Evolutionary conservation across 352 stramenopile species (phyloP).

Genomic region (Globisporangium splendens): DNA sequence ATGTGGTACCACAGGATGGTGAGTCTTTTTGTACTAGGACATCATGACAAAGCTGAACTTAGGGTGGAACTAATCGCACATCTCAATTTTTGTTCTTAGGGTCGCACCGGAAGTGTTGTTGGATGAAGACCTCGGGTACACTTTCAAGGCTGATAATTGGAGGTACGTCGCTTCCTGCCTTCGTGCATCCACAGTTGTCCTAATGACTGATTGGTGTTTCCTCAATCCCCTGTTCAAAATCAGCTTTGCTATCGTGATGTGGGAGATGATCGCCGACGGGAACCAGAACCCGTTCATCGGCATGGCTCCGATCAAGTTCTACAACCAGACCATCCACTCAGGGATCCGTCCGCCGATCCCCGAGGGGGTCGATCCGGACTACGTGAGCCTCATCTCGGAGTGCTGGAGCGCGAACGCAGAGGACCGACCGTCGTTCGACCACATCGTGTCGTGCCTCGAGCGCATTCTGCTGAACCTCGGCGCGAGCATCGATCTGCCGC

Average conservation of each 20-base stretch:
- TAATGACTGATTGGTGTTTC: too few species aligned
- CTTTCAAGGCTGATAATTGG: slow-evolving; percentile 89
- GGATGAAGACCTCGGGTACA: slow-evolving; percentile 86
- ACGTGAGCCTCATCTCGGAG: slow-evolving; percentile 72
- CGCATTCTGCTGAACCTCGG: slow-evolving; percentile 65
- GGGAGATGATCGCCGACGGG: slow-evolving; percentile 85
- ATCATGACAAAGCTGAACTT: background rate
- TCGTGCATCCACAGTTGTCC: too few species aligned
- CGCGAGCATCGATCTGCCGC: slow-evolving; percentile 77
- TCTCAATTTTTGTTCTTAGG: slow-evolving; percentile 24
- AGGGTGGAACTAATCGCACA: background rate
- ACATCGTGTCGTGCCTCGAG: slow-evolving; percentile 79
- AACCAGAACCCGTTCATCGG: slow-evolving; percentile 85
- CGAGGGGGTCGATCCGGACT: slow-evolving; percentile 62
- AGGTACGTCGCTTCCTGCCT: slow-evolving; percentile 35
- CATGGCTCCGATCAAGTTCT: slow-evolving; percentile 90
- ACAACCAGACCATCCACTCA: slow-evolving; percentile 84
- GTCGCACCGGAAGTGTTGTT: slow-evolving; percentile 85
- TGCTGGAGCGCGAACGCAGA: slow-evolving; percentile 81
- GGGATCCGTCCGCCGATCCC: slow-evolving; percentile 70
- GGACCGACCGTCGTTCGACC: slow-evolving; percentile 69
- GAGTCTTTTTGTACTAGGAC: slow-evolving; percentile 4
- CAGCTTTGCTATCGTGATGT: slow-evolving; percentile 89
- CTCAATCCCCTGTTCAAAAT: background rate
- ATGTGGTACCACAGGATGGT: slow-evolving; percentile 86